These are phyloP conservation scores for Backusella parvicylindrica DNA, from an alignment of 192 early-diverging fungal genomes.

Conservation along the genomic window DNA sequence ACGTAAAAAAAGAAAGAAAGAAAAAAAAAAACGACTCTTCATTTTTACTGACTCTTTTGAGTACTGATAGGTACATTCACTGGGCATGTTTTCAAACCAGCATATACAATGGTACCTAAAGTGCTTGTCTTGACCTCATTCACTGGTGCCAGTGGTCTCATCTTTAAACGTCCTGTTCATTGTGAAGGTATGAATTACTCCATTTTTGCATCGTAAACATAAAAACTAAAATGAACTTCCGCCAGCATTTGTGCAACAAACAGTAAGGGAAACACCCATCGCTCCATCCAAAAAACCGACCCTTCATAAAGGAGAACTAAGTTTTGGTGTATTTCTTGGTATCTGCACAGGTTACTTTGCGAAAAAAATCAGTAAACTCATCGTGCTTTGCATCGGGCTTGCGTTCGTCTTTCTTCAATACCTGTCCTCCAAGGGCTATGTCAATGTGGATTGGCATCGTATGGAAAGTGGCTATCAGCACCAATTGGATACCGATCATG, in stretches of 20 bases:
- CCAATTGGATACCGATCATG: conserved; percentile 35
- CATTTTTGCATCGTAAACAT: too few relatives aligned
- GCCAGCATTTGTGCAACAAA: background rate
- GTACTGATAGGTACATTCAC: background rate
- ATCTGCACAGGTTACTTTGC: conserved; percentile 46
- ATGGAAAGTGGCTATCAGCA: conserved; percentile 27
- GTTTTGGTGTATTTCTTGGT: conserved; percentile 46
- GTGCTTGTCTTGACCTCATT: background rate
- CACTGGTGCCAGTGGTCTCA: background rate
- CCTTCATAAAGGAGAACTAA: conserved; percentile 38
- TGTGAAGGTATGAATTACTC: conserved; percentile 27
- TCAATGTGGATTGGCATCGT: conserved; percentile 41
- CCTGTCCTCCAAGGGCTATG: conserved; percentile 36
- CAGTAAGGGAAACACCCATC: background rate
- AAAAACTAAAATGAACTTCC: background rate
- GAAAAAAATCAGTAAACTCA: conserved; percentile 48
- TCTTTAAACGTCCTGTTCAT: conserved; percentile 10
- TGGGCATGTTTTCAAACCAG: background rate
- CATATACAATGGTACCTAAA: background rate
- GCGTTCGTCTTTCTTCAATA: conserved; percentile 46
- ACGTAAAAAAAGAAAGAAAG: background rate
- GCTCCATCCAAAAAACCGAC: conserved; percentile 10
- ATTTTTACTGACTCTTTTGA: background rate
- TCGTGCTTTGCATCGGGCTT: conserved; percentile 40
- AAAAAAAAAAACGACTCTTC: too few relatives aligned